A percentile compares a stretch with the other conserved stretches of the same genome.
Evolutionary conservation across 169 alveolate species (phyloP).

Genomic region (Plasmodium coatneyi): DNA sequence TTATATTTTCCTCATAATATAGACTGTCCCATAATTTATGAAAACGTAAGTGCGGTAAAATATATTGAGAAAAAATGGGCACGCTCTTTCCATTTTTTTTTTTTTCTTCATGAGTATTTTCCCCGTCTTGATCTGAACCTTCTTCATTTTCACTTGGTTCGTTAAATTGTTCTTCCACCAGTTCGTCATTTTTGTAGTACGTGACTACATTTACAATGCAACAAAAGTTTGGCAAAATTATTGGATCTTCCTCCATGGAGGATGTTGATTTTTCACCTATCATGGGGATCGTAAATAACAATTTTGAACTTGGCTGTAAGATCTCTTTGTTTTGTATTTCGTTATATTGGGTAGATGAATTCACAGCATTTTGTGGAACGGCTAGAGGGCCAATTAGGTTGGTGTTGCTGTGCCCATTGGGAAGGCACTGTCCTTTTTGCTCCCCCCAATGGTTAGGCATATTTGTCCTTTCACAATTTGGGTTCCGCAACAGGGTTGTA

Average conservation of each 20-base stretch:
- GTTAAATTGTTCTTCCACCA: slow-evolving; percentile 67
- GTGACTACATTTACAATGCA: slow-evolving; percentile 73
- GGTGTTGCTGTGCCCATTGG: background rate
- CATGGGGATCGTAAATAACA: slow-evolving; percentile 69
- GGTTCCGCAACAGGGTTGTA: background rate
- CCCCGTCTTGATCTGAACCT: slow-evolving; percentile 20
- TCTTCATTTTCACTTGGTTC: slow-evolving; percentile 67
- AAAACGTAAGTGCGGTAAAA: slow-evolving; percentile 81
- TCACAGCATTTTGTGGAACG: slow-evolving; percentile 17
- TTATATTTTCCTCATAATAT: slow-evolving; percentile 81
- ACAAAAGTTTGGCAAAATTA: slow-evolving; percentile 63
- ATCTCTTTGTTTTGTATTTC: slow-evolving; percentile 45
- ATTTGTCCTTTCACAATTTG: background rate
- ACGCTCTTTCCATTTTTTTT: background rate
- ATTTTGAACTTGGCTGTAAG: background rate
- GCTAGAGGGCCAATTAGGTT: slow-evolving; percentile 9
- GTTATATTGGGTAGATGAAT: slow-evolving; percentile 8
- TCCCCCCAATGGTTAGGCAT: background rate
- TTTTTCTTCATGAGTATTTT: background rate
- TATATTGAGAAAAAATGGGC: slow-evolving; percentile 82
- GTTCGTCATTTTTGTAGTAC: slow-evolving; percentile 70
- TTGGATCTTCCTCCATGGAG: slow-evolving; percentile 74
- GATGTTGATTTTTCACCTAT: slow-evolving; percentile 71
- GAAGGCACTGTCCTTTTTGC: background rate
- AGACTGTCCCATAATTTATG: slow-evolving; percentile 87